Evolutionary conservation across 768 basidiomycete species (phyloP), one percentile per base, ranked within the genome.

Genomic region (Calocera viscosa): DNA sequence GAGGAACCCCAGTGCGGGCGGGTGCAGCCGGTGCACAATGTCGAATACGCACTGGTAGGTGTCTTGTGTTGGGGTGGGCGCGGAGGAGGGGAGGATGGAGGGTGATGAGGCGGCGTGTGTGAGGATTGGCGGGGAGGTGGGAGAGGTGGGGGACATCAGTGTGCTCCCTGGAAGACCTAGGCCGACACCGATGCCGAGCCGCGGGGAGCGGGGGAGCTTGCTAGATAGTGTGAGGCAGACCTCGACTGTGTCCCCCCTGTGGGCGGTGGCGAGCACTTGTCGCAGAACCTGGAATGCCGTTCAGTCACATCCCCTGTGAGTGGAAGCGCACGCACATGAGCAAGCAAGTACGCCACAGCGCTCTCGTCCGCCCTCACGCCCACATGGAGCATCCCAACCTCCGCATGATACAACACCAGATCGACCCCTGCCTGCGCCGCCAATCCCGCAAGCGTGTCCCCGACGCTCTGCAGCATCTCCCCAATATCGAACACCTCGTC

Each of bases 371-470:
- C 92, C 71, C 80, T 84, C 16, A 95, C 92, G 67, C 84, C 86
- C 64, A 93, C 82, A 70, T 94, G 91, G 78, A 89, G 90, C 80
- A 96, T 81, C 24, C 87, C 88, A 24, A 89, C 86, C 74, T 95
- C 93, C 22, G 87, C 89, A 72, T 97, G 93, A 74, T 88, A 94
- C 14, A 96, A 78, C 19, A 95, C 91, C 69, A 97, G 78, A 75
- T 97, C 94, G 34, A 94, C 90, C n/a, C 87, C 89, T 63, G 80
- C 82, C 72, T 90, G 84, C 2, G 91, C 87, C 35, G 91, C 91
- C 43, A 85, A 80, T 14, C 92, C 94, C 72, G 91, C 87, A 68
- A 95, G 76, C 16, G 88, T 84, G 77, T 97, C 94, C 11, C 91
- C 93, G 10, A 93, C 86, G 73, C 84, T 87, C 76, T 96, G 94